Evolutionary conservation across 176 grass and related monocot genomes (phyloP).

Genomic region (barley (Hordeum vulgare)): DNA sequence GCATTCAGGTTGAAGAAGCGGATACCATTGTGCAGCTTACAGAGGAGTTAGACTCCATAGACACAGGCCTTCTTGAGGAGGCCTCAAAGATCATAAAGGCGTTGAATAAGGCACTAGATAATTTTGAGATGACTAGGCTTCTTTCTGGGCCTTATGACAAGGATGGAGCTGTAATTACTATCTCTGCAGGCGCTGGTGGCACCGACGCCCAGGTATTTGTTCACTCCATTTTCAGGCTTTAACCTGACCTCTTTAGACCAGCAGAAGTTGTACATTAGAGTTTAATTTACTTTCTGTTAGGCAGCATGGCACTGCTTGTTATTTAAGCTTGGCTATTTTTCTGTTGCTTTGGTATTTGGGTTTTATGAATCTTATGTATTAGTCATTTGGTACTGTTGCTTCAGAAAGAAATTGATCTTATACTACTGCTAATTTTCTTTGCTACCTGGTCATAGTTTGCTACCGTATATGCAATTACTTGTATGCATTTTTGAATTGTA

Average conservation of each 20-base stretch:
- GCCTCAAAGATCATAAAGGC: constrained; percentile 75
- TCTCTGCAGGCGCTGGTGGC: constrained; percentile 91
- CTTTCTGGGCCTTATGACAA: constrained; percentile 98
- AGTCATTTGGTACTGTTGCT: background rate
- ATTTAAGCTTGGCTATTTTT: background rate
- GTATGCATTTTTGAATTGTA: background rate
- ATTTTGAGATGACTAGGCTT: constrained; percentile 85
- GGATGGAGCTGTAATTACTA: constrained; percentile 88
- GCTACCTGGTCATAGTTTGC: background rate
- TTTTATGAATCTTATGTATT: background rate
- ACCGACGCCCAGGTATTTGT: constrained; percentile 84
- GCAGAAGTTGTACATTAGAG: no score
- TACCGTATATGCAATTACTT: background rate
- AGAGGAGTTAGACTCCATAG: constrained; percentile 79
- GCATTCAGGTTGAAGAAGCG: constrained; percentile 82
- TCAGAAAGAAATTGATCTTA: background rate
- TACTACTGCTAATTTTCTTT: background rate
- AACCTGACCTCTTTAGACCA: background rate
- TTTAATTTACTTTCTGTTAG: background rate
- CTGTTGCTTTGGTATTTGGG: background rate
- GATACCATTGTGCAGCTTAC: constrained; percentile 85
- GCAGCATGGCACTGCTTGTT: background rate
- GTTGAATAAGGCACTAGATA: constrained; percentile 75
- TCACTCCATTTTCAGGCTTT: background rate
- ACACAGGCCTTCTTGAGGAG: constrained; percentile 78